Evolutionary conservation across 208 protist species (phyloP), one percentile per base, ranked within the genome.

Genomic region (Crithidia brevicula): DNA sequence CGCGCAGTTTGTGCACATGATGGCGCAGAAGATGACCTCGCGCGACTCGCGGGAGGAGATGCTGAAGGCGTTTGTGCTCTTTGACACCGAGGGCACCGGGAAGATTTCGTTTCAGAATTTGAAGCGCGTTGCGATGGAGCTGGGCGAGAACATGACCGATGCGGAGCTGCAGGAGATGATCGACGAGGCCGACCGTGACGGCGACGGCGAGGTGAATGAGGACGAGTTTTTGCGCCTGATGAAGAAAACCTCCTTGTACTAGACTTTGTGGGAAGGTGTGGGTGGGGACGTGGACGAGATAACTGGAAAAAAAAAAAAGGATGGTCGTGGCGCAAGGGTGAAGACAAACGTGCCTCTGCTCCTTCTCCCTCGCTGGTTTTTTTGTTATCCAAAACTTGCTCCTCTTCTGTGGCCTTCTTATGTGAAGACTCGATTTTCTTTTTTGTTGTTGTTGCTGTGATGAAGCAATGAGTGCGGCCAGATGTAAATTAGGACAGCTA

Each of bases 91-190:
- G 69, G 86, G 96, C 20, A 98, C 94, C 15, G 97, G 97, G 13
- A 93, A 85, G 54, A 99, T 99, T 40, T 85, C 93, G 6, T 98
- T 99, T 56, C 90, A 96, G 51, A 99, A 99, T 76, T 73, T 99
- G 5, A 98, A 98, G 69, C 77, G 87, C 9, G 97, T 99, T 3
- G 97, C 97, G 67, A 89, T 97, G 77, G 93, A 98, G 78, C 67
- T 99, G 0, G 96, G 96, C 1, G 98, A 99, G 79, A 97, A 98
- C 74, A 92, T 98, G 80, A 89, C 94, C 9, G 98, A 99, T 54
- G 96, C 98, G 10, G 98, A 99, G 72, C 69, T 99, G 40, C 89
- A 98, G 72, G 96, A 98, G 69, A 99, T 99, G 97, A 99, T 99
- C 67, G 93, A 98, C 50, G 97, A 98, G 79, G 97, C 97, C 3